phyloP scores from a whole-genome alignment of 805 yeast species.

The Yarrowia sp. region DNA sequence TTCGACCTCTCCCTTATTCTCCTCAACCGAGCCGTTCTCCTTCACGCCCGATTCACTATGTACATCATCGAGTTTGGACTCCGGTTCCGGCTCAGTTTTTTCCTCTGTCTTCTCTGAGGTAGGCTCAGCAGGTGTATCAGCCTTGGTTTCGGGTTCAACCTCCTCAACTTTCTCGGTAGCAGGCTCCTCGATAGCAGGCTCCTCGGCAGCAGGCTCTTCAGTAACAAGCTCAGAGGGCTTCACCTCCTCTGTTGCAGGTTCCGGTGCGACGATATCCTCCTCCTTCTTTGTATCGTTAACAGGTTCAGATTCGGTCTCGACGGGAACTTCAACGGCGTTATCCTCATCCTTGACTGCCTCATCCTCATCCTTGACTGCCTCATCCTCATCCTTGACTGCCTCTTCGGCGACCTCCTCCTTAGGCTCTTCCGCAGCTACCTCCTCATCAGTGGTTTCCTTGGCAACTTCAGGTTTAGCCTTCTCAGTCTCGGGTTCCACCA shows the following conservation, averaged over 20 bases:
- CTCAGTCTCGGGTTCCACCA: background rate
- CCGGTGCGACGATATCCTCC: no score
- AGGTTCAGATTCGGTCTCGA: no score
- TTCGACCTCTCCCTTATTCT: background rate
- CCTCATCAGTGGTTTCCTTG: no score
- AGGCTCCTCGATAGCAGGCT: no score
- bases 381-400: no score
- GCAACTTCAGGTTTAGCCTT: no score
- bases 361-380: no score
- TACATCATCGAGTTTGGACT: slow-evolving; percentile 20
- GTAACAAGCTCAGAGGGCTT: background rate
- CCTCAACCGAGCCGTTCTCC: slow-evolving; percentile 17
- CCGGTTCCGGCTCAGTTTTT: background rate
- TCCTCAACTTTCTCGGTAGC: background rate
- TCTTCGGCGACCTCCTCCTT: no score
- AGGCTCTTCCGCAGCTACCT: no score
- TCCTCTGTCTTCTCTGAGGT: background rate
- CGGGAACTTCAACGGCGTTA: no score
- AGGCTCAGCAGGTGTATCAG: background rate
- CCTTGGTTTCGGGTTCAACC: background rate
- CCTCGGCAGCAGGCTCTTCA: background rate
- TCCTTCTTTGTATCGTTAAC: no score
- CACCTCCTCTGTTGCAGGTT: background rate
- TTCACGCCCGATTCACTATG: background rate
- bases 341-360: no score